These are phyloP conservation scores for Rhododendron mucronatum DNA, from an alignment of 148 eudicot species.

Conservation along the genomic window DNA sequence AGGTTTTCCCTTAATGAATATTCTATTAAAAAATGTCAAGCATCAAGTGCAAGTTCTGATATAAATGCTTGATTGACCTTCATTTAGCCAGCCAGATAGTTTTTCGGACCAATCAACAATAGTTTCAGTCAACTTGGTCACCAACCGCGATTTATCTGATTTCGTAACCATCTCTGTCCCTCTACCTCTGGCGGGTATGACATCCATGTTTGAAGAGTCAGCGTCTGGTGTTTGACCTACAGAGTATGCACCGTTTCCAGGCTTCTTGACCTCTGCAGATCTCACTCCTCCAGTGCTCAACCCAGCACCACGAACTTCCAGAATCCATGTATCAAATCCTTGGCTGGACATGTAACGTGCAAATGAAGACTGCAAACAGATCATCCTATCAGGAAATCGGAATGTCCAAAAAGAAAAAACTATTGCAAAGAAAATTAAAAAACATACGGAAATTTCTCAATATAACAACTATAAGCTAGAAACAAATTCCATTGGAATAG, in stretches of 20 bases:
- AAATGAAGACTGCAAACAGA: constrained; percentile 73
- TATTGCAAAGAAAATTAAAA: neutral
- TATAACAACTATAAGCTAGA: neutral
- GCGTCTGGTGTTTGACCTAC: constrained; percentile 24
- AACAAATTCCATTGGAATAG: neutral
- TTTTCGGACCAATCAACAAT: constrained; percentile 66
- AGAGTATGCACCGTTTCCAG: constrained; percentile 25
- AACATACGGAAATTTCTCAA: neutral
- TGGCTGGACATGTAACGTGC: constrained; percentile 95
- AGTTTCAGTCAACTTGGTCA: constrained; percentile 63
- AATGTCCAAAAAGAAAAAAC: neutral
- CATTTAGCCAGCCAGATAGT: constrained; percentile 77
- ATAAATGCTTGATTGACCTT: constrained; percentile 62
- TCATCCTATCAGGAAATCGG: constrained; percentile 5
- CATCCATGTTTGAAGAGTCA: constrained; percentile 27
- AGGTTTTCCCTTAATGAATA: constrained; percentile 36
- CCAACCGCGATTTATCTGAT: constrained; percentile 26
- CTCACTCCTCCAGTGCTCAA: constrained; percentile 47
- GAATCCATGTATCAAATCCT: constrained; percentile 98
- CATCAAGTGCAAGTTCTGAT: constrained; percentile 56
- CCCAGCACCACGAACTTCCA: constrained; percentile 97
- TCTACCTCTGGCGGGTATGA: constrained; percentile 24
- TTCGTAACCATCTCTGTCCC: constrained; percentile 17
- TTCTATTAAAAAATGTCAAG: neutral
- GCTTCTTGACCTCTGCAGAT: constrained; percentile 39